Conservation (phyloP, 768 basidiomycete genomes). For the Holtermannia corniformis region DNA sequence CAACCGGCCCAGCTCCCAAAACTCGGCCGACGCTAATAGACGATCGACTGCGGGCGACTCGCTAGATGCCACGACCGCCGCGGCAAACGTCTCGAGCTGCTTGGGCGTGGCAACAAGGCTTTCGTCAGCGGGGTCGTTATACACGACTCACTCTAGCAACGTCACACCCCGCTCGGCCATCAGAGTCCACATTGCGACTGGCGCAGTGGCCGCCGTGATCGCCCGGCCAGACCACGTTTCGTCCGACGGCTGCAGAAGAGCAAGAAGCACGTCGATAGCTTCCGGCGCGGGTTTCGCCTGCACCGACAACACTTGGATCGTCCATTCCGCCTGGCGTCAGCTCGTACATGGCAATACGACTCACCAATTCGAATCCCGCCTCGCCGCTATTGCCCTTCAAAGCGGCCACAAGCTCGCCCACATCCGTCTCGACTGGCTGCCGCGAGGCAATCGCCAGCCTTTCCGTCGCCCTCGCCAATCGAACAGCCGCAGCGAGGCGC, state of each 20-base stretch:
- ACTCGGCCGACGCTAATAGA: slow-evolving; percentile 7
- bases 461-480: not conserved
- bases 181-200: slow-evolving; percentile 2
- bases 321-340: not conserved
- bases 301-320: not conserved
- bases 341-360: not conserved
- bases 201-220: not conserved
- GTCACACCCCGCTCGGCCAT: slow-evolving; percentile 1
- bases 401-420: not conserved
- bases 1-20: slow-evolving; percentile 20
- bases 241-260: not conserved
- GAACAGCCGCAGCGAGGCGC: not conserved
- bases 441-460: not conserved
- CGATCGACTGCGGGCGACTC: not conserved
- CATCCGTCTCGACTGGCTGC: not conserved
- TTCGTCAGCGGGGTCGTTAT: not conserved
- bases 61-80: not conserved
- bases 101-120: not conserved
- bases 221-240: not conserved
- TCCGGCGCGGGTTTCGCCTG: no score
- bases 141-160: slow-evolving; percentile 12
- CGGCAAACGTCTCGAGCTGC: not conserved
- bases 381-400: not conserved
- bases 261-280: not conserved
- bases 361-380: not conserved